Percentiles rank a stretch among this genome's conserved stretches.
phyloP scores from a whole-genome alignment of 1,139 yeast species.

The Lizanozyma gosingica region DNA sequence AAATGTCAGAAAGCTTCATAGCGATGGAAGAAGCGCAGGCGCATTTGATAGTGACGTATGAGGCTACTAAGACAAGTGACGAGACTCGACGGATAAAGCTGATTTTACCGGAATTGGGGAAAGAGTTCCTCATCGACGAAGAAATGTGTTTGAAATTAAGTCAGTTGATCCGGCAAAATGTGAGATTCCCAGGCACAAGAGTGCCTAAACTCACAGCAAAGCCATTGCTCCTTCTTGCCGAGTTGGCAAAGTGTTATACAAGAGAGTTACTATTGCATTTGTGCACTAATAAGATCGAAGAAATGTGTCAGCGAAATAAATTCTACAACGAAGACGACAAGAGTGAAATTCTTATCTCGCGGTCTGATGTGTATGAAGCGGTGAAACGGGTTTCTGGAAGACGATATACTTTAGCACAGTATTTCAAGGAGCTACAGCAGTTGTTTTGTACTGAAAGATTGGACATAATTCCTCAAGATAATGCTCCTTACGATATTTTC shows the following conservation, averaged over 20 bases:
- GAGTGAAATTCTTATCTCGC: neutral
- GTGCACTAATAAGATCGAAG: neutral
- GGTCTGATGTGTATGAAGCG: neutral
- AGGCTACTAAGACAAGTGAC: neutral
- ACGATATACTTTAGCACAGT: neutral
- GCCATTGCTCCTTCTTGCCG: neutral
- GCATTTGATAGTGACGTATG: neutral
- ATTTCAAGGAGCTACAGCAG: neutral
- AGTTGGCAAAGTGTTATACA: neutral
- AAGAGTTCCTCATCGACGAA: neutral
- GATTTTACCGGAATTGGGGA: neutral
- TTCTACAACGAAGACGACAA: neutral
- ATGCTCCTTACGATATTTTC: neutral
- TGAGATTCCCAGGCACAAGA: neutral
- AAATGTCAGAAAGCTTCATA: neutral
- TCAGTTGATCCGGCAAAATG: neutral
- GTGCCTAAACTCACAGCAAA: neutral
- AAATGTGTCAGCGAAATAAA: neutral
- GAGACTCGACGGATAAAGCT: neutral
- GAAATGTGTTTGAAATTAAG: neutral
- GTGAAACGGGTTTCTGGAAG: neutral
- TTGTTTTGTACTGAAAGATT: neutral
- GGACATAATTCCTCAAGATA: neutral
- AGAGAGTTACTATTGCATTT: neutral
- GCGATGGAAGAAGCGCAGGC: neutral